Base-by-base conservation (phyloP, 257 asterid genomes). In the Ligustrum vulgare region DNA sequence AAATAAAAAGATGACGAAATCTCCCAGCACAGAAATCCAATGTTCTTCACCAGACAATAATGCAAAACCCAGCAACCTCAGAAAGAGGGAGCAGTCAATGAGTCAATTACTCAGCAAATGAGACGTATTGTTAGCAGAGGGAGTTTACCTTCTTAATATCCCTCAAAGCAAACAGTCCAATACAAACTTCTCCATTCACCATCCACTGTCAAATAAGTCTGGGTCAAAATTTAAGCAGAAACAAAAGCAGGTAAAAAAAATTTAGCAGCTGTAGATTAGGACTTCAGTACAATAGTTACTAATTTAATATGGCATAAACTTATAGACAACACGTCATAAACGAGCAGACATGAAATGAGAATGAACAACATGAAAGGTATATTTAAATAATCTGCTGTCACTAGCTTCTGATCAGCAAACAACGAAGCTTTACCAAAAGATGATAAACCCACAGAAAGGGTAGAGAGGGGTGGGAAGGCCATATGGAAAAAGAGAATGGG, bases 101-200 rank as follows among this genome's bases (percentile, higher is more conserved):
- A 4, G 25, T 5, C 63, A 54, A 54, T 20, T 54, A 54, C 11
- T n/a, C 28, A n/a, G 63, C 63, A 54, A 54, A 60, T 60, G 66
- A 60, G 34, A 33, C 13, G 33, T 22, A 60, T 22, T 20, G 2
- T 10, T 23, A 23, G 67, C 64, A 67, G 8, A 51, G 43, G 25
- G 67, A 66, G 20, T 32, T 58, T 75, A 45, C 49, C 43, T 62
- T 49, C 32, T 71, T 35, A 72, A 75, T 67, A 73, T 22, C 75
- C 67, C 66, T 15, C 63, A 9, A 39, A 54, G 65, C 56, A 2
- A 62, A 43, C 28, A 93, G 86, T 75, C 98, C 98, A 80, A 93
- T 84, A 78, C 97, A 93, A 75, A 93, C 97, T 80, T 93, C 98
- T 78, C 98, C 98, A 79, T 90, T 93, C 71, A 93, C 96, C 95